Base-by-base conservation (phyloP, 805 yeast genomes). In the Pichia paraexigua region DNA sequence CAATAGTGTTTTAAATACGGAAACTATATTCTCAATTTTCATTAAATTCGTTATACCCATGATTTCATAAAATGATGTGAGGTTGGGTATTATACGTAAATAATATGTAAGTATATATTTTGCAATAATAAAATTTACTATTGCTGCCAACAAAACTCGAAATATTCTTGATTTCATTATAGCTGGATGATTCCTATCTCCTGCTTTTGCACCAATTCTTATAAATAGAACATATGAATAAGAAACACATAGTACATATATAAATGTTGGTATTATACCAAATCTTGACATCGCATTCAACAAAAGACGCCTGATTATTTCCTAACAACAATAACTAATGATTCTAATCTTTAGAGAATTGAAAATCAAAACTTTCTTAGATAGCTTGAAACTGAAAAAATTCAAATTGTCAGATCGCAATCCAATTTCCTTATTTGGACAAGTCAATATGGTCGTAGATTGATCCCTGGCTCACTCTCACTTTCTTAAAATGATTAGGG, bases 191-290 rank as follows among this genome's bases (percentile, higher is more conserved):
- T 80, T 70, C 35, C 86, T 60, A 15, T 58, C 52, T 7, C 65
- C 60, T 20, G 43, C 10, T 9, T 55, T 53, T 5, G 63, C 57
- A 10, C 49, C 51, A 41, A 66, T 48, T 56, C 73, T 73, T 17
- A 80, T 65, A 28, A 66, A 69, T 4, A 64, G 58, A 17, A 81
- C 84, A 60, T 79, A 81, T 3, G 73, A 65, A 13, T 67, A 50
- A 1, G 85, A 74, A 3, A 78, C 61, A 0, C 62, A 43, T 0
- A 68, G 32, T 0, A 76, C 63, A 7, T 70, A 57, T 0, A 52
- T n/a, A 11, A 61, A 46, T 2, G 68, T 63, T 3, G 43, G 30
- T 47, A 48, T 15, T 18, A 43, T 17, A 24, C 35, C 46, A 46
- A 45, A 13, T 20, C 5, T 8, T 40, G 22, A 39, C 47, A 32